These are phyloP conservation scores for Globisporangium alternatum DNA, from an alignment of 352 stramenopile genomes.

Conservation along the genomic window DNA sequence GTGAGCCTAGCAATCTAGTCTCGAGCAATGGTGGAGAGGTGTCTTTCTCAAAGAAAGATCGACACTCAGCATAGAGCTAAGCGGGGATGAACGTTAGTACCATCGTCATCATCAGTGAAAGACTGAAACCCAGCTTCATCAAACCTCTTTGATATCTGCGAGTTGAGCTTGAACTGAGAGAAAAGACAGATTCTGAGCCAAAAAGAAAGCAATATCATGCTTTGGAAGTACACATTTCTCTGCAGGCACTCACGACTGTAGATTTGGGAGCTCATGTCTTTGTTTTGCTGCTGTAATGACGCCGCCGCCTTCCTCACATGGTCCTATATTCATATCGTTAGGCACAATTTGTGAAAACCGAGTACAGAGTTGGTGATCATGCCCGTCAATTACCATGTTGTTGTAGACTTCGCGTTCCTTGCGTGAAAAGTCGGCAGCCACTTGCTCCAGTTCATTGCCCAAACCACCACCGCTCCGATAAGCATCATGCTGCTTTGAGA, in stretches of 20 bases:
- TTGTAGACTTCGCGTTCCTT: slow-evolving; percentile 19
- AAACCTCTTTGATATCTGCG: slow-evolving; percentile 11
- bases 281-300: slow-evolving; percentile 18
- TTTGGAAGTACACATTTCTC: not conserved
- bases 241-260: slow-evolving; percentile 17
- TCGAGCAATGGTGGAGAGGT: not conserved
- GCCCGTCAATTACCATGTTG: slow-evolving; percentile 7
- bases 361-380: not conserved
- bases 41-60: slow-evolving; percentile 2
- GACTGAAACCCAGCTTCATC: not conserved
- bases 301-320: slow-evolving; percentile 18
- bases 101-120: not conserved
- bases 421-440: slow-evolving; percentile 7
- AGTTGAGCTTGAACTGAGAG: slow-evolving; percentile 6
- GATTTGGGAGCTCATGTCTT: slow-evolving; percentile 17
- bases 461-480: not conserved
- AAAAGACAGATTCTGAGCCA: not conserved
- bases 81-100: not conserved
- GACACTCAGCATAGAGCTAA: slow-evolving; percentile 14
- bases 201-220: not conserved
- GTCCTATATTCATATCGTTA: slow-evolving; percentile 10
- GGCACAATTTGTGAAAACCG: not conserved
- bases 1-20: not conserved
- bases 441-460: slow-evolving; percentile 7
- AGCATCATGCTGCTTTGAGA: not conserved